Evolutionary conservation across 768 basidiomycete species (phyloP).

Genomic region (Lactarius vividus): DNA sequence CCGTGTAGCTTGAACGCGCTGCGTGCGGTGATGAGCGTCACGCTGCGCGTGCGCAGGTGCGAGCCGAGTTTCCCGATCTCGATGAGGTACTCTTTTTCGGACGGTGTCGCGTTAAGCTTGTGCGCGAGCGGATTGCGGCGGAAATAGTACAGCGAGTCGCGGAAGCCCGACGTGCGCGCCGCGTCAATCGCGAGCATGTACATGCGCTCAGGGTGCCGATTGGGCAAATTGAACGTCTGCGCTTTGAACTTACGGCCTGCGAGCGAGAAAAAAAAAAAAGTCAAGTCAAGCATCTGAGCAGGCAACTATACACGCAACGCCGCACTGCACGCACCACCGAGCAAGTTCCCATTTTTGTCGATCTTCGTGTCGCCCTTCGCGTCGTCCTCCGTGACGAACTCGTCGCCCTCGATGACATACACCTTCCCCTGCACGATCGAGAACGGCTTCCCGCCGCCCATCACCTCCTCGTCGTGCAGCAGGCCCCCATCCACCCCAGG

Average conservation of each 20-base stretch:
- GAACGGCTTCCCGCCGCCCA: slow-evolving; percentile 62
- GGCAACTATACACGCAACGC: no score
- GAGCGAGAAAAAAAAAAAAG: background rate
- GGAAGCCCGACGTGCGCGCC: slow-evolving; percentile 91
- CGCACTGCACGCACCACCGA: slow-evolving; percentile 63
- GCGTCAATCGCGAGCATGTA: slow-evolving; percentile 99
- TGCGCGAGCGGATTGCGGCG: slow-evolving; percentile 86
- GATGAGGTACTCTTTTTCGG: slow-evolving; percentile 92
- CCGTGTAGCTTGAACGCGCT: slow-evolving; percentile 96
- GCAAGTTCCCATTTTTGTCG: slow-evolving; percentile 75
- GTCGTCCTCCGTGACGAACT: slow-evolving; percentile 80
- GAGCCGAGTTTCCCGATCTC: slow-evolving; percentile 82
- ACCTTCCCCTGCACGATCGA: slow-evolving; percentile 69
- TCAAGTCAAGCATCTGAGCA: background rate
- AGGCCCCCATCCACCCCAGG: slow-evolving; percentile 38
- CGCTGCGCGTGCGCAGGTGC: slow-evolving; percentile 85
- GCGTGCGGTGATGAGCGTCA: slow-evolving; percentile 88
- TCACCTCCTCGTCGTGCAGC: slow-evolving; percentile 20
- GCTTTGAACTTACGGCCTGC: slow-evolving; percentile 87
- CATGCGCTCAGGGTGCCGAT: slow-evolving; percentile 75
- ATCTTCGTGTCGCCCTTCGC: slow-evolving; percentile 90
- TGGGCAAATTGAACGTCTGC: slow-evolving; percentile 81
- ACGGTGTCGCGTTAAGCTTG: slow-evolving; percentile 86
- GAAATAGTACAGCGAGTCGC: slow-evolving; percentile 98
- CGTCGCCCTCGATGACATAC: slow-evolving; percentile 84